A percentile compares a stretch with the other conserved stretches of the same genome.
Conservation (phyloP, 73 alveolate species). For the Blepharisma stoltei region DNA sequence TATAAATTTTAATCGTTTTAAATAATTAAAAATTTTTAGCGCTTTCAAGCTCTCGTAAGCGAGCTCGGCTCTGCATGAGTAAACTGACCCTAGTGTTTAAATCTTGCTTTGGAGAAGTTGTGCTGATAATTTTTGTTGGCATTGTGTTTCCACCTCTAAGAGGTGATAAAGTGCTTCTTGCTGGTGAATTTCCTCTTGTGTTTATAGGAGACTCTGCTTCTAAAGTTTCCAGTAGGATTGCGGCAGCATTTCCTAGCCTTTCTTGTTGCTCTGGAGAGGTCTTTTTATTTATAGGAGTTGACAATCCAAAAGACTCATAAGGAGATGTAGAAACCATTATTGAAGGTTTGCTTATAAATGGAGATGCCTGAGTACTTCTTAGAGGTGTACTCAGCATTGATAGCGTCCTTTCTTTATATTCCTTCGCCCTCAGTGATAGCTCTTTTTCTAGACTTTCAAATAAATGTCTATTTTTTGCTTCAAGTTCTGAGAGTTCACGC, state of each 20-base stretch:
- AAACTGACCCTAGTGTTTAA: not conserved
- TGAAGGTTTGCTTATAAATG: not conserved
- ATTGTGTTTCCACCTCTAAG: not conserved
- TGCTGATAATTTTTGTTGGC: not conserved
- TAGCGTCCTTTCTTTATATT: constrained; percentile 15
- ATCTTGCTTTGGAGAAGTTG: constrained; percentile 15
- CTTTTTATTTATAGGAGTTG: not conserved
- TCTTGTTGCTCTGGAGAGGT: not conserved
- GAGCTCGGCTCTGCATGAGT: not conserved
- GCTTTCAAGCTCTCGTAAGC: not conserved
- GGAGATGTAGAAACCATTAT: too few species aligned
- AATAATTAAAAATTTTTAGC: too few species aligned
- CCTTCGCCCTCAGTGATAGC: constrained; percentile 21
- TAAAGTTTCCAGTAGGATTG: constrained; percentile 9
- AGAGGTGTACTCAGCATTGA: not conserved
- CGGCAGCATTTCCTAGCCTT: not conserved
- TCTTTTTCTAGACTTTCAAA: constrained; percentile 19
- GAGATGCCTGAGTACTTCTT: not conserved
- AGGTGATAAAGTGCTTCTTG: not conserved
- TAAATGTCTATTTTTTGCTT: constrained; percentile 5
- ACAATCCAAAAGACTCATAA: too few species aligned
- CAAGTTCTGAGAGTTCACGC: not conserved
- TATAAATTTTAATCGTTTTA: not conserved
- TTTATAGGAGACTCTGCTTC: not conserved
- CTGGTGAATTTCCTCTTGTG: not conserved